Evolutionary conservation across 805 yeast genomes (phyloP).

Genomic region (Priceomyces fermenticarens): DNA sequence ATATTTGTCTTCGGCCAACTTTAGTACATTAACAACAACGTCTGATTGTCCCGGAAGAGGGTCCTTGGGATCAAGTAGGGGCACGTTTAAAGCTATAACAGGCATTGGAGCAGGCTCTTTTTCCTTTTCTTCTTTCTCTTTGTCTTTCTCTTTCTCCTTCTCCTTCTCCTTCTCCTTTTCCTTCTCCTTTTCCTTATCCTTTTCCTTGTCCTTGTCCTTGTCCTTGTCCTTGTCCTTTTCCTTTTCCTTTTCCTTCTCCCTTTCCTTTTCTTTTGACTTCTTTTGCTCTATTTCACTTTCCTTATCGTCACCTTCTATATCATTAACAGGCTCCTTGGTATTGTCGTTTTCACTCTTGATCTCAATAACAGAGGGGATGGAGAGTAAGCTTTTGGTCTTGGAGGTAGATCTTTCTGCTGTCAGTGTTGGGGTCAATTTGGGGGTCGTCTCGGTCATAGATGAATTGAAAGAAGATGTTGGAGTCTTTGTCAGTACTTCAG

Average conservation of each 20-base stretch:
- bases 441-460: conserved; percentile 8
- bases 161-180: conserved; percentile 9
- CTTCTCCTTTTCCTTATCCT: conserved; percentile 6
- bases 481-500: conserved; percentile 6
- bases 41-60: conserved; percentile 59
- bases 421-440: conserved; percentile 14
- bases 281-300: neutral
- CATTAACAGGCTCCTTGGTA: neutral
- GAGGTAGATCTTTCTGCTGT: conserved; percentile 14
- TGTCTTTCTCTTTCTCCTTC: conserved; percentile 10
- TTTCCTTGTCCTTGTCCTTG: conserved; percentile 6
- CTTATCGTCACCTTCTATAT: neutral
- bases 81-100: conserved; percentile 54
- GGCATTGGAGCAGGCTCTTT: conserved; percentile 32
- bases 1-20: conserved; percentile 77
- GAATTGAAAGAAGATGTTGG: neutral
- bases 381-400: conserved; percentile 12
- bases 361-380: conserved; percentile 19
- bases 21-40: conserved; percentile 67
- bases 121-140: conserved; percentile 12
- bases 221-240: conserved; percentile 11
- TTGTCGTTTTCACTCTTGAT: neutral
- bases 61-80: conserved; percentile 43
- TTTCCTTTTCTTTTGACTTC: neutral
- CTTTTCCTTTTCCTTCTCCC: conserved; percentile 5